Conservation (phyloP, 495 filamentous ascomycete species). For the Aspergillus avenaceus region DNA sequence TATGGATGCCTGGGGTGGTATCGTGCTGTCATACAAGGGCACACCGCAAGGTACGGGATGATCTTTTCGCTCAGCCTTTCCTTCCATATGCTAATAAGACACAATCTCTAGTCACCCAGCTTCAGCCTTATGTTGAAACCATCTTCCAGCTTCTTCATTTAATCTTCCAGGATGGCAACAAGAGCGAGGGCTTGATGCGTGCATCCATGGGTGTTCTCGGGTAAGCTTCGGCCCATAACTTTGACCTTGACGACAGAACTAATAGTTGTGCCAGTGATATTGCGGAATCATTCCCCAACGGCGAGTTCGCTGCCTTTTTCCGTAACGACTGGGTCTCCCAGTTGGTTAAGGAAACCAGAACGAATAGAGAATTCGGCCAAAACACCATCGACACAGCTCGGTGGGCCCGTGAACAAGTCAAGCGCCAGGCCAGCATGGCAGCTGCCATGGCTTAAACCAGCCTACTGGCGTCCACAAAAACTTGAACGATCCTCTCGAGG, state of each 20-base stretch:
- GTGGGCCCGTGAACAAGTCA: conserved; percentile 96
- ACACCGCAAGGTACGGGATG: conserved; percentile 41
- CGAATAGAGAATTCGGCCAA: conserved; percentile 74
- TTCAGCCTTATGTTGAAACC: conserved; percentile 74
- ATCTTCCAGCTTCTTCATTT: conserved; percentile 87
- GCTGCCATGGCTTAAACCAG: conserved; percentile 35
- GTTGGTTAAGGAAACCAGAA: conserved; percentile 82
- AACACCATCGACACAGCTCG: conserved; percentile 92
- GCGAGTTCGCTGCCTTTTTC: conserved; percentile 79
- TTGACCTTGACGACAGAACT: conserved; percentile 21
- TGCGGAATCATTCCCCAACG: conserved; percentile 87
- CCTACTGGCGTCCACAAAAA: not conserved
- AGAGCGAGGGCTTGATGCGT: conserved; percentile 86
- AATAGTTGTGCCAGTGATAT: conserved; percentile 66
- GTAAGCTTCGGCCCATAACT: conserved; percentile 47
- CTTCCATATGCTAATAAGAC: conserved; percentile 22
- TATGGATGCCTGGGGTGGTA: conserved; percentile 98
- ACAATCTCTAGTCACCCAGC: conserved; percentile 50
- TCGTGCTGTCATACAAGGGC: conserved; percentile 86
- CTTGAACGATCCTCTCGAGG: conserved; percentile 6
- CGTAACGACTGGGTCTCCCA: conserved; percentile 82
- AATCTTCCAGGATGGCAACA: conserved; percentile 74
- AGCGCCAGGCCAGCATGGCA: conserved; percentile 67
- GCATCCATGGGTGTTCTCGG: conserved; percentile 95
- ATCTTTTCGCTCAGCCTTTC: conserved; percentile 2